Percentiles rank a stretch among this genome's conserved stretches.
phyloP scores from a whole-genome alignment of 305 asterid genomes.

The Lippia alba region DNA sequence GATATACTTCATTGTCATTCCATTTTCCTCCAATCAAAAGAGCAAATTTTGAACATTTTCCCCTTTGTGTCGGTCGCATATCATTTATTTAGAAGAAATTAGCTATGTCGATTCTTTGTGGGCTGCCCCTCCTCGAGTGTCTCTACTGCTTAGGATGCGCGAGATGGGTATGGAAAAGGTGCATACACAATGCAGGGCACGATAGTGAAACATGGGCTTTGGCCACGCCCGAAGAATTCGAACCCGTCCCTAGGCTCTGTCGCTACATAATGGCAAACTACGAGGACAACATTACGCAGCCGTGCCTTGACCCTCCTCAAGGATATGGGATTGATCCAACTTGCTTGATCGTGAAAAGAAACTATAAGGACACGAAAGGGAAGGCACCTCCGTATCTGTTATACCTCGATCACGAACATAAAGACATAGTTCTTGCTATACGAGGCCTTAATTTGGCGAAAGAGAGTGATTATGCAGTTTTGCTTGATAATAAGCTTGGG shows the following conservation, averaged over 20 bases:
- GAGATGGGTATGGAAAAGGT: constrained; percentile 91
- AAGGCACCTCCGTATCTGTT: constrained; percentile 72
- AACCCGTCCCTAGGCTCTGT: constrained; percentile 87
- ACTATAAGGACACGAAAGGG: constrained; percentile 61
- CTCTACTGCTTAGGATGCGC: constrained; percentile 77
- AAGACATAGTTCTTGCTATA: constrained; percentile 86
- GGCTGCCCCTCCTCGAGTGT: constrained; percentile 81
- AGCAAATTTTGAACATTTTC: neutral
- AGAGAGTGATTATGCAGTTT: constrained; percentile 77
- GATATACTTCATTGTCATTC: neutral
- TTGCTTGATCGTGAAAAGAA: constrained; percentile 54
- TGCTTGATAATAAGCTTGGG: constrained; percentile 86
- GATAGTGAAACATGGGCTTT: constrained; percentile 80
- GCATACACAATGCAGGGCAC: constrained; percentile 76
- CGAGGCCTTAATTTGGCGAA: constrained; percentile 88
- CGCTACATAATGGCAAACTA: constrained; percentile 76
- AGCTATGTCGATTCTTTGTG: constrained; percentile 74
- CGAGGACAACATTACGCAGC: constrained; percentile 67
- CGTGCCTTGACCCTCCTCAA: constrained; percentile 70
- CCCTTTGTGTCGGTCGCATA: neutral
- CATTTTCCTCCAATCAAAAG: constrained; percentile 14
- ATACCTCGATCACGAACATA: constrained; percentile 73
- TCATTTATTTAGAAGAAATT: constrained; percentile 26
- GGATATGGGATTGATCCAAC: constrained; percentile 75
- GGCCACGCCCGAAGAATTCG: constrained; percentile 74